These are phyloP conservation scores for Ustulina deusta DNA, from an alignment of 2,329 filamentous ascomycete species.

Conservation along the genomic window DNA sequence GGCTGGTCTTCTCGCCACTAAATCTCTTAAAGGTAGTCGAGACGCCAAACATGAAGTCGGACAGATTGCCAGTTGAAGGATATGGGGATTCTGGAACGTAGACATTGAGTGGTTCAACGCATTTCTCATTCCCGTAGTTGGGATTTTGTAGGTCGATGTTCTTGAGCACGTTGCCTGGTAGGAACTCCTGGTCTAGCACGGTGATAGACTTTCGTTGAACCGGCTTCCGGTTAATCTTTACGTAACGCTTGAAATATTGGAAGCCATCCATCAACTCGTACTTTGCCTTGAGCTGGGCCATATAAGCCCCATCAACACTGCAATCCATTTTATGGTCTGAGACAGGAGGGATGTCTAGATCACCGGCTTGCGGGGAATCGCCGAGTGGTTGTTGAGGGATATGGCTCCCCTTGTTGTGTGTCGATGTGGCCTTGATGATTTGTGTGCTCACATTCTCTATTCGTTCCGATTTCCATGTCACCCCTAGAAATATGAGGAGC, in stretches of 20 bases:
- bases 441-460: slow-evolving; percentile 56
- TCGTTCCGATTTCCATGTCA: slow-evolving; percentile 57
- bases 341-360: slow-evolving; percentile 51
- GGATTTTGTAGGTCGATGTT: slow-evolving; percentile 61
- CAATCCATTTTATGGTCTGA: slow-evolving; percentile 60
- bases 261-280: slow-evolving; percentile 63
- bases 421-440: slow-evolving; percentile 56
- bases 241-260: slow-evolving; percentile 68
- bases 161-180: slow-evolving; percentile 59
- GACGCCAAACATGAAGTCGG: slow-evolving; percentile 70
- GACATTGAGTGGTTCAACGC: slow-evolving; percentile 63
- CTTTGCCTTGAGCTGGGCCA: slow-evolving; percentile 59
- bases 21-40: slow-evolving; percentile 69
- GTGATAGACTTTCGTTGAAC: slow-evolving; percentile 65
- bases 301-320: slow-evolving; percentile 60
- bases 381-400: slow-evolving; percentile 50
- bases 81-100: slow-evolving; percentile 63
- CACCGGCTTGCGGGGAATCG: slow-evolving; percentile 44
- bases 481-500: slow-evolving; percentile 57
- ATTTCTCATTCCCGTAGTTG: slow-evolving; percentile 57
- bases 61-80: slow-evolving; percentile 64
- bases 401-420: slow-evolving; percentile 51
- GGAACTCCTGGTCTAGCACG: slow-evolving; percentile 61
- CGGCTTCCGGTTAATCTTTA: slow-evolving; percentile 63
- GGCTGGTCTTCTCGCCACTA: slow-evolving; percentile 62